Evolutionary conservation across 306 rosid species (phyloP), one percentile per base, ranked within the genome.

Genomic region (Coriaria nepalensis): DNA sequence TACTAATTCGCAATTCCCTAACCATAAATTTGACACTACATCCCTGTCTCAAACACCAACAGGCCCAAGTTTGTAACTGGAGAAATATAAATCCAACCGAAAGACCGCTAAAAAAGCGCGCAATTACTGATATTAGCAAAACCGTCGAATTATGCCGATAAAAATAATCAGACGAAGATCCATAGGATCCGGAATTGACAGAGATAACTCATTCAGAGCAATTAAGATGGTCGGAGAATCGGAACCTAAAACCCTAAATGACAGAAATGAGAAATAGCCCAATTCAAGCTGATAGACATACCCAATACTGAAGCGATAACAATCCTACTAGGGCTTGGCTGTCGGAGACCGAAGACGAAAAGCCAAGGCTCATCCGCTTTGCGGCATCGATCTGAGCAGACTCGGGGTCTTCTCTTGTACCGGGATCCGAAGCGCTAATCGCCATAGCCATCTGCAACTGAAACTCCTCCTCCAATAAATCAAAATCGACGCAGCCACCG

Each of bases 371-470:
- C 74, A 92, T 92, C 93, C 82, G 92, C 75, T 85, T 92, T 2
- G 93, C 98, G 12, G 96, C 96, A 63, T 92, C 87, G 94, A 92
- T 92, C 98, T 92, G 98, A 29, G 93, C 93, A 13, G 96, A 71
- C 59, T 92, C 98, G 5, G 92, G 80, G 33, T 74, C 82, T 37
- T 71, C 79, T 0, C 68, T 74, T 12, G 74, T 59, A 69, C 82
- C 94, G 55, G 94, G 75, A 78, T 86, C 93, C 13, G 98, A 92
- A 35, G 83, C 98, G 52, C 98, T 92, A 44, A 92, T 92, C 35
- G 98, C 98, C n/a, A 86, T 68, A 29, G 98, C 98, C 73, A 92
- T 60, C 67, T 92, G 96, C 53, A 92, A 76, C 87, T 92, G 96
- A 79, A 75, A 86, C 75, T 92, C 98, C 70, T 92, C 98, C 70